These are phyloP conservation scores for Glutinoglossum americanum DNA, from an alignment of 495 filamentous ascomycete species.

Conservation along the genomic window DNA sequence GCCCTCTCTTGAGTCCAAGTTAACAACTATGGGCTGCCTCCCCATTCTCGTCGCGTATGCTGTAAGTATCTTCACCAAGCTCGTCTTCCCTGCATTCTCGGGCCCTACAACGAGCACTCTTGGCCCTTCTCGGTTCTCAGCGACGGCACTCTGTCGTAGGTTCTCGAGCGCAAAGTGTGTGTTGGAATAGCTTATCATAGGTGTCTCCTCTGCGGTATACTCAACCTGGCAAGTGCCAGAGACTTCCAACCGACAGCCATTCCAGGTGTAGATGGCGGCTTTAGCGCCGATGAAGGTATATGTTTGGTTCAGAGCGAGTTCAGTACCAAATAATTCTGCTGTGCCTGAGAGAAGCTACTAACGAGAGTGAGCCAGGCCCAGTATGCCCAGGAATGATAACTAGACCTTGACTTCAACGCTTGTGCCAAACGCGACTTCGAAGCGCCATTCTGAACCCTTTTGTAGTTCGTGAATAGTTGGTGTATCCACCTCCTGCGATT, in stretches of 20 bases:
- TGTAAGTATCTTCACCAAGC: conserved; percentile 56
- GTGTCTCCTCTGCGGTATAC: conserved; percentile 68
- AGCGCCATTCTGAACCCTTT: conserved; percentile 60
- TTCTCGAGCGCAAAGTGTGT: conserved; percentile 68
- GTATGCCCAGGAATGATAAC: background rate
- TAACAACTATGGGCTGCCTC: conserved; percentile 62
- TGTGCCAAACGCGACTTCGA: conserved; percentile 55
- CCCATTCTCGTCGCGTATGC: conserved; percentile 61
- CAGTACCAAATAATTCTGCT: conserved; percentile 89
- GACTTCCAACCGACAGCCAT: conserved; percentile 70
- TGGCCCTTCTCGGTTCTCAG: conserved; percentile 38
- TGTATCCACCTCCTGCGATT: background rate
- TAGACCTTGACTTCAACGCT: conserved; percentile 38
- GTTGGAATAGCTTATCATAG: conserved; percentile 64
- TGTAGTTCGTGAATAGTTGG: conserved; percentile 19
- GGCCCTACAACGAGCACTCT: conserved; percentile 71
- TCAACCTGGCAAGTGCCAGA: conserved; percentile 40
- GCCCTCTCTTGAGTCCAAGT: conserved; percentile 68
- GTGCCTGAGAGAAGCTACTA: conserved; percentile 49
- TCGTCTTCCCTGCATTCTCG: conserved; percentile 67
- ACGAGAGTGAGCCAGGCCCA: background rate
- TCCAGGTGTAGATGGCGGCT: conserved; percentile 74
- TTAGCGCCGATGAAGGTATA: conserved; percentile 75
- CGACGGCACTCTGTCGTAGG: conserved; percentile 30
- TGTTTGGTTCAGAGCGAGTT: conserved; percentile 57